These are phyloP conservation scores for Colletotrichum sp. DNA, from an alignment of 2,329 filamentous ascomycete genomes.

Conservation along the genomic window DNA sequence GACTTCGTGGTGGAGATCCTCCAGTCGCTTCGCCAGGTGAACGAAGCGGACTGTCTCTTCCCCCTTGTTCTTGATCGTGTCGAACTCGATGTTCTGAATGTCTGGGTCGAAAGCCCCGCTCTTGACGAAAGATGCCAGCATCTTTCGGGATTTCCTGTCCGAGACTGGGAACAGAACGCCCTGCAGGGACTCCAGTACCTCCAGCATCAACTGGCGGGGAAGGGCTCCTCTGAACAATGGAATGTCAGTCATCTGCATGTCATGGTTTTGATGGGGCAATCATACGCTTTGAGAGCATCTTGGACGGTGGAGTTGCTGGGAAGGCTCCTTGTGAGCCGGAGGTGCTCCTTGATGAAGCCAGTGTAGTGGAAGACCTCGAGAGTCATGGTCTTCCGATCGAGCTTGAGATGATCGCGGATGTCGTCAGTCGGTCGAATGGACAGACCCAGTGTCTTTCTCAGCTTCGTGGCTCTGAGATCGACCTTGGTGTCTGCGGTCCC, in stretches of 20 bases:
- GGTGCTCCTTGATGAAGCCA: constrained; percentile 19
- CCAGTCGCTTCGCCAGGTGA: constrained; percentile 18
- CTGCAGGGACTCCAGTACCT: constrained; percentile 18
- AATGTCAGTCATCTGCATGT: background rate
- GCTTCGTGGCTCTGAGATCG: constrained; percentile 2
- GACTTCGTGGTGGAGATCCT: constrained; percentile 22
- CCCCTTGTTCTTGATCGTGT: background rate
- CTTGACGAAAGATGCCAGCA: constrained; percentile 4
- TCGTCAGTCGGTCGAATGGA: constrained; percentile 8
- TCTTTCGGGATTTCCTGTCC: constrained; percentile 13
- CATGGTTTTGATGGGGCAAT: background rate
- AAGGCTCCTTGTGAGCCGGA: constrained; percentile 2
- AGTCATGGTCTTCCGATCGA: background rate
- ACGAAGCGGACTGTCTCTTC: constrained; percentile 14
- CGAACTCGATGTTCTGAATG: constrained; percentile 5
- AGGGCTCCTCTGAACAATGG: constrained; percentile 9
- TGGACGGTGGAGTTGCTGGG: background rate
- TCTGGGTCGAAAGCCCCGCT: constrained; percentile 19
- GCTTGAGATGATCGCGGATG: constrained; percentile 15
- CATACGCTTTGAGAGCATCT: background rate
- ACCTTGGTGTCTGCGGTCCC: background rate
- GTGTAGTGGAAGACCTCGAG: constrained; percentile 18
- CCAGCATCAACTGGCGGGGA: constrained; percentile 18
- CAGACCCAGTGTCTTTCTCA: background rate
- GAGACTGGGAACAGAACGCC: constrained; percentile 19